A percentile compares a stretch with the other conserved stretches of the same genome.
These are phyloP conservation scores for Cercis canadensis DNA, from an alignment of 306 rosid species.

Conservation along the genomic window DNA sequence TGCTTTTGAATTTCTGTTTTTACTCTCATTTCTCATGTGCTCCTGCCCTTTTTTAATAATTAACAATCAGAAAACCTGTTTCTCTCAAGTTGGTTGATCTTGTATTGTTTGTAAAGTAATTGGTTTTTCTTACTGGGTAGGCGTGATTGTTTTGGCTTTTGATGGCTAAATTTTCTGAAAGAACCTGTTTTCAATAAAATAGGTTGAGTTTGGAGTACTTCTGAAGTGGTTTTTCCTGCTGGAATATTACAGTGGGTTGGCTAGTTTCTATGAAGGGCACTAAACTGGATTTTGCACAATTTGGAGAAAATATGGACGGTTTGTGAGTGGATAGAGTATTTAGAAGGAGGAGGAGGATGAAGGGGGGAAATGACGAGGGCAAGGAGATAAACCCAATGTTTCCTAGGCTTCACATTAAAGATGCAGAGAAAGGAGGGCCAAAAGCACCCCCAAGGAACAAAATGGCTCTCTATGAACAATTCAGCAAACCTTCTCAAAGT, in stretches of 20 bases:
- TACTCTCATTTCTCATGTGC: constrained; percentile 24
- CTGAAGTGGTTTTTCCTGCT: constrained; percentile 21
- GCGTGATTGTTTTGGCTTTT: constrained; percentile 5
- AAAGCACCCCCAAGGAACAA: constrained; percentile 86
- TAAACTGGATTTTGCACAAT: constrained; percentile 25
- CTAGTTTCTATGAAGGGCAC: constrained; percentile 18
- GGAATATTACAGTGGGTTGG: neutral
- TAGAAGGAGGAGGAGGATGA: constrained; percentile 49
- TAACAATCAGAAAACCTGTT: constrained; percentile 39
- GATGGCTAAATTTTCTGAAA: neutral
- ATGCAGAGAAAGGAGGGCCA: constrained; percentile 73
- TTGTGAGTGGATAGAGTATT: constrained; percentile 35
- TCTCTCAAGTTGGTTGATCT: constrained; percentile 47
- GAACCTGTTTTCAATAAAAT: constrained; percentile 5
- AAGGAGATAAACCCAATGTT: constrained; percentile 66
- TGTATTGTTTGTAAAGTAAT: constrained; percentile 19
- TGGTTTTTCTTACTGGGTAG: constrained; percentile 3
- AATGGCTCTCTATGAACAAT: constrained; percentile 80
- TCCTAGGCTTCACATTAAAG: constrained; percentile 76
- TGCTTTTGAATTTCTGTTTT: constrained; percentile 28
- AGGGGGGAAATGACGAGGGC: constrained; percentile 49
- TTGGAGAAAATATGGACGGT: constrained; percentile 22
- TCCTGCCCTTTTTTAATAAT: constrained; percentile 23
- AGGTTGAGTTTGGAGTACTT: constrained; percentile 17
- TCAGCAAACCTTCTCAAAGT: constrained; percentile 60